Conservation (phyloP, 768 basidiomycete species). For the Russula vinacea region DNA sequence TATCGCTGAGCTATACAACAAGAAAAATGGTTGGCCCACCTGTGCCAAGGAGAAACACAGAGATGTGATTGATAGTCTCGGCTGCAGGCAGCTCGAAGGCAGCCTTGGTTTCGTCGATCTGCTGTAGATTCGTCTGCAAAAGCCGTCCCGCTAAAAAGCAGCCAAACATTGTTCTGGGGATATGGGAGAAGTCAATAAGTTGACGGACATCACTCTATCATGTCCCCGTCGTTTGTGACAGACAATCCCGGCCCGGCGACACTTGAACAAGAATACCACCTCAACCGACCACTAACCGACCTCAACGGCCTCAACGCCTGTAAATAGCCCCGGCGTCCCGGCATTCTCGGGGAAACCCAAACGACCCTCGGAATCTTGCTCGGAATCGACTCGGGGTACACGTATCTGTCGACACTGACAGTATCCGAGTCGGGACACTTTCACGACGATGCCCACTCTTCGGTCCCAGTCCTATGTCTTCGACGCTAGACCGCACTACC, state of each 20-base stretch:
- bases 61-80: conserved; percentile 76
- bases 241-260: background rate
- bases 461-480: conserved; percentile 40
- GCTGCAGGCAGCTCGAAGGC: conserved; percentile 71
- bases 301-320: too few species aligned
- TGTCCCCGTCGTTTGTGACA: background rate
- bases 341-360: too few species aligned
- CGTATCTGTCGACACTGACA: background rate
- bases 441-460: conserved; percentile 1
- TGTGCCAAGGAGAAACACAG: conserved; percentile 79
- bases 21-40: conserved; percentile 36
- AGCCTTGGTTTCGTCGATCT: conserved; percentile 81
- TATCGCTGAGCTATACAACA: background rate
- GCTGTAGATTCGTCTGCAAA: conserved; percentile 74
- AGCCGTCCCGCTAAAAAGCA: conserved; percentile 76
- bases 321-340: too few species aligned
- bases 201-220: background rate
- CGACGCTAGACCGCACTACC: conserved; percentile 53
- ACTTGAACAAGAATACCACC: too few species aligned
- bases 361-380: too few species aligned
- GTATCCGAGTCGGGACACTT: background rate
- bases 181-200: background rate
- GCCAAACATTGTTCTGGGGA: conserved; percentile 53
- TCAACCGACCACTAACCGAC: too few species aligned
- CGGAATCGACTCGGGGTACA: background rate